These are phyloP conservation scores for Spencermartinsiella ligniputridi DNA, from an alignment of 1,139 yeast genomes.

Conservation along the genomic window DNA sequence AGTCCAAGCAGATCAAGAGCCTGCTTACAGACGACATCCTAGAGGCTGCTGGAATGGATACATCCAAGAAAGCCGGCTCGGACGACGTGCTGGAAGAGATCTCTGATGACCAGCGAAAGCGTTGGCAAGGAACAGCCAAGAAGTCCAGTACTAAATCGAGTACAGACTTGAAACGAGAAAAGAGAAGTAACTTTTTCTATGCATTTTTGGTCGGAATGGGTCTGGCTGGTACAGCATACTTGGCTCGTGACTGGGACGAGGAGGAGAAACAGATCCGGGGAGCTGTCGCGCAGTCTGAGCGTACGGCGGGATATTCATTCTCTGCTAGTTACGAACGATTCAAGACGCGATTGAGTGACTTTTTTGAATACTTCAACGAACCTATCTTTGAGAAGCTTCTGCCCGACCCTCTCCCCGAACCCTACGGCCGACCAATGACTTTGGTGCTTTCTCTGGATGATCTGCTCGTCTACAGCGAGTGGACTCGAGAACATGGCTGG, in stretches of 20 bases:
- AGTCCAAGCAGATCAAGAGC: conserved; percentile 36
- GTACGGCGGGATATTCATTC: conserved; percentile 54
- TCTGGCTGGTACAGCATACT: conserved; percentile 63
- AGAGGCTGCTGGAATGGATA: conserved; percentile 77
- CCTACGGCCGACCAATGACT: conserved; percentile 89
- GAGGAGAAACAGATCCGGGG: conserved; percentile 48
- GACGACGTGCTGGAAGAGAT: conserved; percentile 12
- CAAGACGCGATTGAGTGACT: conserved; percentile 63
- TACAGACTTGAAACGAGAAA: conserved; percentile 55
- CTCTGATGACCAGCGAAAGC: conserved; percentile 25
- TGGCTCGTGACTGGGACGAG: conserved; percentile 85
- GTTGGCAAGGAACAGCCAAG: conserved; percentile 37
- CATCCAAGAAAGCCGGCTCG: conserved; percentile 25
- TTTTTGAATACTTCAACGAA: conserved; percentile 82
- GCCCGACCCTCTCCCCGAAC: conserved; percentile 89
- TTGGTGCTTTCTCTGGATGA: conserved; percentile 87
- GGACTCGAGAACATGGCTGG: conserved; percentile 96
- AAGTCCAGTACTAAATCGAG: conserved; percentile 54
- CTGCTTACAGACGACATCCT: conserved; percentile 77
- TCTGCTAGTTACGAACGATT: conserved; percentile 49
- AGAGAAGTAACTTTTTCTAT: conserved; percentile 30
- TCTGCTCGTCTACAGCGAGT: conserved; percentile 80
- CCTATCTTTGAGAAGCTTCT: conserved; percentile 90
- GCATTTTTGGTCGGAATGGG: conserved; percentile 53
- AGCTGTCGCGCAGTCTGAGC: conserved; percentile 43